Percentiles rank a stretch among this genome's conserved stretches.
These are phyloP conservation scores for Cytospora piceae DNA, from an alignment of 2,329 filamentous ascomycete genomes.

Conservation along the genomic window DNA sequence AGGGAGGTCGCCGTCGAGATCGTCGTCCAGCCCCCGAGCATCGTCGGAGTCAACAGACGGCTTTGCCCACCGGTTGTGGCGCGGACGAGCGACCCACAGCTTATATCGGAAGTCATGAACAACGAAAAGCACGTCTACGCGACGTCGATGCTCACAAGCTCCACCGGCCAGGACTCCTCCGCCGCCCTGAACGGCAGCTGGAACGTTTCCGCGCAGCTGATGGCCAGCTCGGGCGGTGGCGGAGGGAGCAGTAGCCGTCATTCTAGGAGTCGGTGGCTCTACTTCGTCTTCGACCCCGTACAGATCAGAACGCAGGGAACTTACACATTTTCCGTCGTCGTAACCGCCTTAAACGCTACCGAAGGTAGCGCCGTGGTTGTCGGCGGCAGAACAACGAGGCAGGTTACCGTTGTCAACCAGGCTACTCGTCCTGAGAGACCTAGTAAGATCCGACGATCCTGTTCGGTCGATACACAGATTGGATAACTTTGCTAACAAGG, in stretches of 20 bases:
- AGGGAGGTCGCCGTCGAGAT: conserved; percentile 10
- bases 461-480: neutral
- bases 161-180: conserved; percentile 4
- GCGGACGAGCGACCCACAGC: conserved; percentile 13
- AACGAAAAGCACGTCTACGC: conserved; percentile 4
- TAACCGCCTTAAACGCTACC: neutral
- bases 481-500: neutral
- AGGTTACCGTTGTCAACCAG: conserved; percentile 12
- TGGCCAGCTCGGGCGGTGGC: neutral
- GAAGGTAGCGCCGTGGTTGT: neutral
- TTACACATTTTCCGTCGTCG: conserved; percentile 6
- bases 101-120: neutral
- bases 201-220: conserved; percentile 3
- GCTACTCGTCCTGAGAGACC: neutral
- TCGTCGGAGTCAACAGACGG: neutral
- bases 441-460: neutral
- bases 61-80: conserved; percentile 26
- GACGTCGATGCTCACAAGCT: conserved; percentile 5
- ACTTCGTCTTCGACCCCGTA: conserved; percentile 22
- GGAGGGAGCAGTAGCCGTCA: conserved; percentile 20
- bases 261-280: conserved; percentile 16
- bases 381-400: conserved; percentile 9
- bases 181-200: neutral
- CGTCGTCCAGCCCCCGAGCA: conserved; percentile 20
- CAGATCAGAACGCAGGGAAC: neutral